A percentile compares a stretch with the other conserved stretches of the same genome.
phyloP scores from a whole-genome alignment of 2,329 filamentous ascomycete species.

The Diaporthe humulicola region DNA sequence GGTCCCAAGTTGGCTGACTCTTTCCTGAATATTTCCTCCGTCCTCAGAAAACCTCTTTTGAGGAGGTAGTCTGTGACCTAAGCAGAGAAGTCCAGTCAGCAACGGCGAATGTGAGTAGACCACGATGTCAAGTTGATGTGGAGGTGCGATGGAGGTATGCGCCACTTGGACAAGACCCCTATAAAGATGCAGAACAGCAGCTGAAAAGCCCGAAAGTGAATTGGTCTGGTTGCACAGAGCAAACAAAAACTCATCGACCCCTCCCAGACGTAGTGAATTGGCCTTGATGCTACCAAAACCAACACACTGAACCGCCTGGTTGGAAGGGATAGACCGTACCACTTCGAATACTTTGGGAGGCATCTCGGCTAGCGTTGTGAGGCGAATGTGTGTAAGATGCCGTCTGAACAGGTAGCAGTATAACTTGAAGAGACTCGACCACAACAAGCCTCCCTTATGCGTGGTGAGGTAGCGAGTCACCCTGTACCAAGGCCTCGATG shows the following conservation, averaged over 20 bases:
- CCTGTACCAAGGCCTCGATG: not conserved
- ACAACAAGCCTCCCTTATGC: not conserved
- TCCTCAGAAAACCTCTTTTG: conserved; percentile 94
- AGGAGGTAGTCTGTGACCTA: conserved; percentile 92
- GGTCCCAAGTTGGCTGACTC: conserved; percentile 88
- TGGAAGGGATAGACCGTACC: not conserved
- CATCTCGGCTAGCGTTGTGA: not conserved
- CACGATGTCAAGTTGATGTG: not conserved
- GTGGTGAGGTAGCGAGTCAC: not conserved
- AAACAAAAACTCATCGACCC: not conserved
- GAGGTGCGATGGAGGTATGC: not conserved
- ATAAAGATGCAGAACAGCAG: not conserved
- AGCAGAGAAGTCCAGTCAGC: not conserved
- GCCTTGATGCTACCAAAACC: not conserved
- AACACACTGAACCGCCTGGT: not conserved
- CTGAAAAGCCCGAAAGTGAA: not conserved
- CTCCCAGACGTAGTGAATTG: not conserved
- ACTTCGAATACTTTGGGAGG: not conserved
- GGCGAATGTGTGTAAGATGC: not conserved
- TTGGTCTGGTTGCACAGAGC: too few relatives aligned
- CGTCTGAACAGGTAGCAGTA: not conserved
- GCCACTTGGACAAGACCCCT: not conserved
- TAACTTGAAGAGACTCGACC: not conserved
- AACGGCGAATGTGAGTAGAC: not conserved
- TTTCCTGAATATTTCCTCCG: conserved; percentile 91